Percentiles rank a stretch among this genome's conserved stretches.
These are phyloP conservation scores for Vigna angularis DNA, from an alignment of 306 rosid species.

Conservation along the genomic window DNA sequence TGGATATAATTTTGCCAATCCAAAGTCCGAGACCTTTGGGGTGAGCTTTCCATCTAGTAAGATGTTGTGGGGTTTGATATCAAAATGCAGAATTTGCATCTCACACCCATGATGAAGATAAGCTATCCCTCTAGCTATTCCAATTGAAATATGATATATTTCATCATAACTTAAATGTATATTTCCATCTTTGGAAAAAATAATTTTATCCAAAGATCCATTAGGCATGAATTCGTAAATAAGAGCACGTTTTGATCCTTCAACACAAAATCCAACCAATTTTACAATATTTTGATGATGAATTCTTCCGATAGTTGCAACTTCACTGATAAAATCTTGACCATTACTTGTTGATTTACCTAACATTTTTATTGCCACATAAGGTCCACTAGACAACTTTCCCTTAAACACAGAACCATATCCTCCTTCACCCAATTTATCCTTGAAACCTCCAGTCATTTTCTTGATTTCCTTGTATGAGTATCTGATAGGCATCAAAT, in stretches of 20 bases:
- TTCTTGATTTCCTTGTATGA: not conserved
- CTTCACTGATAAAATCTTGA: not conserved
- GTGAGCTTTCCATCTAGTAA: constrained; percentile 17
- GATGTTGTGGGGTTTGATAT: constrained; percentile 42
- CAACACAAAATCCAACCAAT: not conserved
- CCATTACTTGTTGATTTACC: constrained; percentile 32
- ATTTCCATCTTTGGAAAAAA: not conserved
- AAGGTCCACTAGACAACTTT: constrained; percentile 22
- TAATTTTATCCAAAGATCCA: not conserved
- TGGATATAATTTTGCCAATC: not conserved
- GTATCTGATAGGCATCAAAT: not conserved
- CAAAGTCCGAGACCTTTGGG: constrained; percentile 46
- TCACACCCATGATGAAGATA: constrained; percentile 44
- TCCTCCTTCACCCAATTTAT: not conserved
- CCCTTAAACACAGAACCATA: constrained; percentile 43
- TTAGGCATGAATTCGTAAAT: not conserved
- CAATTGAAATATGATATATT: constrained; percentile 31
- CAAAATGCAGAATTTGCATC: constrained; percentile 46
- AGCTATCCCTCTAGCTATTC: constrained; percentile 43
- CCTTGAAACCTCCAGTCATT: not conserved
- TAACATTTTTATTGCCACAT: constrained; percentile 41
- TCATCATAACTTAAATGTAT: not conserved
- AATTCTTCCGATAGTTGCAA: not conserved
- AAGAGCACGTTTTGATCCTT: not conserved
- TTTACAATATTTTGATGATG: constrained; percentile 45